A percentile compares a stretch with the other conserved stretches of the same genome.
Conservation (phyloP, 1,139 yeast genomes). For the Yarrowia galli region DNA sequence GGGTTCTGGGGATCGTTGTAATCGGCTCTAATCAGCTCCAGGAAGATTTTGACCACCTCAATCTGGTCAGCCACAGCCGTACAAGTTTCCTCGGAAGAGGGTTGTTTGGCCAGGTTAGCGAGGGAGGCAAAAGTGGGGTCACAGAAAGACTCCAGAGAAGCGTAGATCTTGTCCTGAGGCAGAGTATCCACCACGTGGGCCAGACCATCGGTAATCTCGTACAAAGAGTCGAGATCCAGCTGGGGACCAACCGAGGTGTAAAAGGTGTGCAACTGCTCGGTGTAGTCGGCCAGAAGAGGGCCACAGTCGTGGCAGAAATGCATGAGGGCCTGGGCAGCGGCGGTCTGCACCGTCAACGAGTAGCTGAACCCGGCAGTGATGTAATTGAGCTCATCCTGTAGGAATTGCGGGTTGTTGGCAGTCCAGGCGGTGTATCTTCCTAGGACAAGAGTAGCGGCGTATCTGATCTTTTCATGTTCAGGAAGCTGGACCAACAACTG, state of each 20-base stretch:
- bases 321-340: constrained; percentile 94
- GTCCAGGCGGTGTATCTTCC: constrained; percentile 98
- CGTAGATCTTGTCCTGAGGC: constrained; percentile 55
- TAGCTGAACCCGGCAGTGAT: constrained; percentile 74
- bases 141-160: constrained; percentile 65
- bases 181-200: constrained; percentile 79
- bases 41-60: constrained; percentile 75
- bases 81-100: constrained; percentile 54
- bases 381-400: constrained; percentile 84
- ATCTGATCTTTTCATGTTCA: constrained; percentile 84
- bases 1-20: constrained; percentile 54
- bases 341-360: constrained; percentile 65
- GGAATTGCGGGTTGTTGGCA: constrained; percentile 76
- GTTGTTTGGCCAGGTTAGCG: constrained; percentile 44
- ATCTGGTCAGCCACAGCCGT: constrained; percentile 72
- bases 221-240: constrained; percentile 72
- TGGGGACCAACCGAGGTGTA: constrained; percentile 66
- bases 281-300: constrained; percentile 64
- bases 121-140: constrained; percentile 68
- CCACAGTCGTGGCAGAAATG: constrained; percentile 95
- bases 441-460: constrained; percentile 89
- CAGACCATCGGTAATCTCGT: constrained; percentile 87
- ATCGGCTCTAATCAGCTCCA: constrained; percentile 58
- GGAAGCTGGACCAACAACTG: constrained; percentile 72
- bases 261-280: constrained; percentile 79